Base-by-base conservation (phyloP, 352 stramenopile genomes). In the Phytophthora multivora region DNA sequence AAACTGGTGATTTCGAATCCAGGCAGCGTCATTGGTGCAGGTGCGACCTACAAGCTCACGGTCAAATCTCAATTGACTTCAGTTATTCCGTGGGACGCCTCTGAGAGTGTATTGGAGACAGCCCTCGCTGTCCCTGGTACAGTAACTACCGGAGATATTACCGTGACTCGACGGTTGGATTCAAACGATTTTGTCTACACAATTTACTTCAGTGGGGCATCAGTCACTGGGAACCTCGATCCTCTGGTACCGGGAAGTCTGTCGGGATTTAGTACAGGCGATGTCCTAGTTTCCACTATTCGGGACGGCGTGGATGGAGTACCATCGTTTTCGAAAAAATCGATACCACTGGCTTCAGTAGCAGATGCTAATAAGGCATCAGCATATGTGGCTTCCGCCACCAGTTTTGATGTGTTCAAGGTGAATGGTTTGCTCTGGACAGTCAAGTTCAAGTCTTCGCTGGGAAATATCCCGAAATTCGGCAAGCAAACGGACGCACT, bases 351-450 rank as follows among this genome's bases (percentile, higher is more conserved):
- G 2, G 82, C 79, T 8, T 33, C 59, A 15, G 8, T 62, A 4
- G 53, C 45, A 4, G 56, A 74, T 8, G 31, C 77, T 0, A 63
- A 51, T 2, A 69, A 50, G 0, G 10, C 66, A 0, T 70, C 79
- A 0, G 43, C 49, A 9, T 93, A 74, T 47, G 30, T 91, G 2
- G 55, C 64, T 2, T 63, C 56, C 4, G 68, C 71, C n/a, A 59
- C 71, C 2, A 65, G n/a, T n/a, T 53, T 91, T 8, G 72, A 66
- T 7, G 72, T 93, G 6, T 93, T 77, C 60, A 92, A 88, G 57
- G 83, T 85, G 12, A 91, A 92, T 21, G 83, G 83, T 0, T 90
- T 91, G 12, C 50, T 86, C 12, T 93, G 85, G 85, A 91, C 79
- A 0, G 81, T 93, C 51, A 89, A 87, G 41, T 93, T 93, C 47